These are phyloP conservation scores for Dalbergia cochinchinensis DNA, from an alignment of 306 rosid species.

Conservation along the genomic window DNA sequence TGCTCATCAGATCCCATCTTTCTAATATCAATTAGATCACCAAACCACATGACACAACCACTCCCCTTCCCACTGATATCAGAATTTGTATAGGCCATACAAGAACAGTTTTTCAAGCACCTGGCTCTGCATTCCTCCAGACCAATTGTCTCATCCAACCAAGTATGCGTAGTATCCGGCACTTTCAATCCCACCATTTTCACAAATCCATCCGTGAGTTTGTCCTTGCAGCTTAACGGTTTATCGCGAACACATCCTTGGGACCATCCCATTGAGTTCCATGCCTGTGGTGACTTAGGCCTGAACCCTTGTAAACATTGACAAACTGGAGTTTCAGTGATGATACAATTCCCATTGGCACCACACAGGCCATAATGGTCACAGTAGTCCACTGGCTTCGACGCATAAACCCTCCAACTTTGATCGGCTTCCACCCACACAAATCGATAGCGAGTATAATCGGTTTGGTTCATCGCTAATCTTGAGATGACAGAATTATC, in stretches of 20 bases:
- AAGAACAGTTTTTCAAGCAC: not conserved
- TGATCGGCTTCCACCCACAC: not conserved
- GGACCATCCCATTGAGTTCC: slow-evolving; percentile 27
- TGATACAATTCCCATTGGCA: slow-evolving; percentile 19
- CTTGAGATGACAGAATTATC: not conserved
- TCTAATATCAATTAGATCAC: too few species aligned
- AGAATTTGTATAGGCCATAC: too few species aligned
- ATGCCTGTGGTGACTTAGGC: slow-evolving; percentile 17
- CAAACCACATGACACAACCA: too few species aligned
- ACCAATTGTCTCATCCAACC: slow-evolving; percentile 33
- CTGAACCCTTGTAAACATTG: slow-evolving; percentile 10
- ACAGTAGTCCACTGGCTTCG: not conserved
- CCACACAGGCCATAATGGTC: not conserved
- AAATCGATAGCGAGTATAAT: not conserved
- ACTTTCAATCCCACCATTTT: slow-evolving; percentile 22
- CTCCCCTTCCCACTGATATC: too few species aligned
- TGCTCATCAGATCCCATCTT: too few species aligned
- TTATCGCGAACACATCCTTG: slow-evolving; percentile 27
- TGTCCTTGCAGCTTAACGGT: slow-evolving; percentile 25
- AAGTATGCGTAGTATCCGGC: slow-evolving; percentile 25
- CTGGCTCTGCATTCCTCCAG: slow-evolving; percentile 19
- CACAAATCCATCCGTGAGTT: slow-evolving; percentile 14
- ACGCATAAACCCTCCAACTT: not conserved
- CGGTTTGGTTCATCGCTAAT: not conserved
- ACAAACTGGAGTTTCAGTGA: slow-evolving; percentile 24